Evolutionary conservation across 1,139 yeast species (phyloP), one percentile per base, ranked within the genome.

Genomic region (Scheffersomyces titani): DNA sequence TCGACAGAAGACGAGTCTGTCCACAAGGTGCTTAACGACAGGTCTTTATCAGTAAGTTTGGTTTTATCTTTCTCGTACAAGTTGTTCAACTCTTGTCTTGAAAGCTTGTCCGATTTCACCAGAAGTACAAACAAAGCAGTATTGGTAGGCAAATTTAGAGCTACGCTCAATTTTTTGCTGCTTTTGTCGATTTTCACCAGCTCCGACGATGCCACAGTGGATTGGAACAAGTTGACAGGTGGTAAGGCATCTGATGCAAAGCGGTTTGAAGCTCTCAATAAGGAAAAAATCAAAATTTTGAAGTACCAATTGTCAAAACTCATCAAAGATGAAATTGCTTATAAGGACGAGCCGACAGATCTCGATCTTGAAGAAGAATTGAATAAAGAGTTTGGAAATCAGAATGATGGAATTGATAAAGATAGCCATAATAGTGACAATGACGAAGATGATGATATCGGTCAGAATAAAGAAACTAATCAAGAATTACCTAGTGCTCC

Each of bases 31-130:
- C 74, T 90, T 52, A 73, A 71, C 44, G 90, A 88, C 62, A 85
- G 84, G 61, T 82, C 80, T 18, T 73, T 85, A 18, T 84, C 92
- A 4, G 74, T 83, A 55, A 82, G 84, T 13, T 81, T 87, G 49
- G 86, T 89, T 2, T 78, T 85, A 63, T 77, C 80, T 53, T 91
- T 92, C 71, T 83, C 88, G 3, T 79, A 83, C 65, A 80, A 81
- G 59, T 78, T 92, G 46, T 88, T 88, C 70, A 86, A 84, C 55
- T 77, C 80, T 24, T 71, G 81, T 57, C 67, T 80, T 22, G 70
- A 69, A 50, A 71, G 68, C 30, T 66, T 79, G 51, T 59, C 63
- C 52, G 58, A 63, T 19, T 72, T 72, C 52, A 65, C 70, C 20
- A 74, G 72, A 20, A 52, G 64, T 54, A 62, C 68, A 53, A 63